Evolutionary conservation across 2,329 filamentous ascomycete genomes (phyloP), one percentile per base, ranked within the genome.

Genomic region (Diplocarpon mali): DNA sequence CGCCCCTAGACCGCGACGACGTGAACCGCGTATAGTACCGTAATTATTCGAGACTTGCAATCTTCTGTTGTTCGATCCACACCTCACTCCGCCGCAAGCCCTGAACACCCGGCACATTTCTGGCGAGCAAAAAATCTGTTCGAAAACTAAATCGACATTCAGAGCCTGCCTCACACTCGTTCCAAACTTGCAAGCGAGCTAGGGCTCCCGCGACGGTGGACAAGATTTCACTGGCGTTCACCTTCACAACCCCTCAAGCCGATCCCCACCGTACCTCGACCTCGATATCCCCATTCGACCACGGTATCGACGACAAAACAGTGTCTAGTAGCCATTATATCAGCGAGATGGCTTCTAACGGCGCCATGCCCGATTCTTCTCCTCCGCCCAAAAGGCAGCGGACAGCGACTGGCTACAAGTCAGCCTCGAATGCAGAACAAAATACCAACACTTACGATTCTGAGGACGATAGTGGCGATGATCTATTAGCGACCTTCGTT

Each of bases 401-500:
- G 49, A 61, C 56, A 13, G 41, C 47, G 20, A 52, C 53, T 24
- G 59, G 60, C 13, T 62, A 60, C 49, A 56, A 51, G 35, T 54
- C 56, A 15, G 54, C 50, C 2, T 53, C 53, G 16, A 54, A 55
- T 36, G 53, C 53, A 4, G 51, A 49, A 12, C 45, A 49, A 12
- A 53, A 56, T 20, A 53, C 52, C 14, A 44, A 42, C 34, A 48
- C 50, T 10, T 63, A 61, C 44, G 57, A 63, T 44, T 68, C 65
- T 9, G 62, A 66, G 29, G 59, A 65, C 16, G 69, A 71, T 48
- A 66, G 62, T 49, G 67, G 64, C 7, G 71, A 73, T 46, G 68
- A 70, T 8, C 55, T 67, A 2, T 63, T 71, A 35, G 70, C 72
- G 44, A 69, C 72, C 35, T 65, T 56, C 48, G 48, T 60, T 13